Base-by-base conservation (phyloP, 441 rosid genomes). In the Hypseocharis bilobata region DNA sequence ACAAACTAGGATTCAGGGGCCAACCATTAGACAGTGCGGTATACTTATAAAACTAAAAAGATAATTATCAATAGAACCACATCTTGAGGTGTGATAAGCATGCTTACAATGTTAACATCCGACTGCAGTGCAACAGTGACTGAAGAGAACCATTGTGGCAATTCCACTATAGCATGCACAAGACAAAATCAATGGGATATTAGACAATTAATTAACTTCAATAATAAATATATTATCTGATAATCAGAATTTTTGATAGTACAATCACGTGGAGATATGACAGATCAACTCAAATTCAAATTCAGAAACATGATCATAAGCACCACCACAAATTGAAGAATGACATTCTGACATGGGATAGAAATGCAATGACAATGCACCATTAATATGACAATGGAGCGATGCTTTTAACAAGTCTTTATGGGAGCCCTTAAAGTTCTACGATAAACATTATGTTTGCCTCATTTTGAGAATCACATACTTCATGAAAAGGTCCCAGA, bases 111-210 rank as follows among this genome's bases (percentile, higher is more conserved):
- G 29, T 52, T 16, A 52, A 52, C 29, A 52, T 23, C 10, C 11
- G 58, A 8, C 58, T 52, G 58, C 58, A 52, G 58, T 29, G n/a
- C 29, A 8, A 52, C 23, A 52, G 58, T 52, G 29, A 52, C 58
- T 52, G 22, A 22, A 52, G 58, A 52, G 58, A 52, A 52, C 58
- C 58, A 52, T 52, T 52, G 58, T 52, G 58, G 58, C 58, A 52
- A 11, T 23, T 52, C 58, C 22, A 52, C 58, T 52, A 52, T 4
- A 52, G 23, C 58, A 52, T 52, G 29, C 28, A 52, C 29, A 52
- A 52, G 29, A 23, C 0, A 23, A 52, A 52, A 52, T 8, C 29
- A 52, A 52, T 10, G 28, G 28, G 28, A 23, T 47, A 52, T 11
- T 22, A 0, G n/a, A 52, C 29, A 22, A 22, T 51, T 23, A 20